Base-by-base conservation (phyloP, 768 basidiomycete species). In the Rhizopogon sp. region DNA sequence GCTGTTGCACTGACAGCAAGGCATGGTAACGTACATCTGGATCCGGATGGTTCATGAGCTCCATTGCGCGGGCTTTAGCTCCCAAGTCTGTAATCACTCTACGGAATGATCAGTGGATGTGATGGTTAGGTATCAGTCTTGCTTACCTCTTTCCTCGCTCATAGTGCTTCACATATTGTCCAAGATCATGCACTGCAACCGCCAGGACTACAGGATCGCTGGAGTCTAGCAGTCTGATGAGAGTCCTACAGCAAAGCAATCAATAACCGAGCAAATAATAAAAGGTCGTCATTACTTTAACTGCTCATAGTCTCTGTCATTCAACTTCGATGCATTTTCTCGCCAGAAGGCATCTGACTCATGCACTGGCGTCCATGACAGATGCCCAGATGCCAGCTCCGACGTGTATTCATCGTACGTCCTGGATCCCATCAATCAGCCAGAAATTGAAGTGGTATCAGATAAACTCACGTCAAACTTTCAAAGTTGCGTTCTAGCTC, bases 291-390 rank as follows among this genome's bases (percentile, higher is more conserved):
- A 74, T 46, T 57, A 94, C 96, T 88, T 94, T 56, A 98, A 78
- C 56, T 91, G 88, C 63, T 87, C 83, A 60, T 86, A 79, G 64
- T 93, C 88, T 52, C 81, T 83, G 58, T 98, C 94, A 60, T 93
- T 91, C 42, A 98, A 72, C 66, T 84, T 92, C 6, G 76, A 72
- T 5, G 90, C 94, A 65, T 98, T 98, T 74, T 95, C 93, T 65
- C 89, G 91, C 97, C 97, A 99, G 74, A 99, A 99, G 37, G 93
- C 85, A 57, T 98, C 96, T 2, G 91, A 95, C 66, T 94, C 91
- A 65, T 99, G 97, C 9, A 93, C 90, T 11, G 96, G 95, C 5
- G 91, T 86, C 97, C 97, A 98, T 6, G 92, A 89, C 25, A 98
- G 73, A 67, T 93, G 93, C 2, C 95, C 94, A 5, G 90, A 91